A percentile compares a stretch with the other conserved stretches of the same genome.
Conservation (phyloP, 257 asterid genomes). For the Fraxinus anomala region DNA sequence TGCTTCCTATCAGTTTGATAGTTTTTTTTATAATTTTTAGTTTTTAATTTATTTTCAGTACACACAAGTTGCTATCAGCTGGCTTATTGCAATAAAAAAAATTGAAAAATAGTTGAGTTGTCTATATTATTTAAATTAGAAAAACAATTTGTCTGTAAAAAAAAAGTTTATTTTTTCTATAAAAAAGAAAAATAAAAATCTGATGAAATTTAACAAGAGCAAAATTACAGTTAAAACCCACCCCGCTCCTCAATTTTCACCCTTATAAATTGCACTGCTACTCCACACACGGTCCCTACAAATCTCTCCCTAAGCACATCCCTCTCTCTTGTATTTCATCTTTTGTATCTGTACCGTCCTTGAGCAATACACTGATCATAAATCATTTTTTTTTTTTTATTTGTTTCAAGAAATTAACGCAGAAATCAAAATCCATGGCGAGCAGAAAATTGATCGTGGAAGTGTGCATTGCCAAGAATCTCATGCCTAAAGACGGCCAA, state of each 20-base stretch:
- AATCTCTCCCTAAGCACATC: neutral
- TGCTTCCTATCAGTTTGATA: neutral
- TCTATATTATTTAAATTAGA: too few species aligned
- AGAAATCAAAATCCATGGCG: constrained; percentile 36
- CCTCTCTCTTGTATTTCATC: neutral
- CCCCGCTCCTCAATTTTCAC: neutral
- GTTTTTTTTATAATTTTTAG: neutral
- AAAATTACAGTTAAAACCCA: neutral
- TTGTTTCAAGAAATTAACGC: neutral
- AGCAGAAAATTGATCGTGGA: constrained; percentile 59
- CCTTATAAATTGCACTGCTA: neutral
- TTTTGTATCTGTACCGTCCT: neutral
- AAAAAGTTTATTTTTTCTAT: too few species aligned
- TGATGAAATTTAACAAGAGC: too few species aligned
- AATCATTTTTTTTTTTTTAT: neutral
- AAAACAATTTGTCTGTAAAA: too few species aligned
- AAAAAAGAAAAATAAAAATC: too few species aligned
- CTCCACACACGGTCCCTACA: constrained; percentile 19
- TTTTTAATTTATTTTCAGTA: neutral
- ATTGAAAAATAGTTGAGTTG: too few species aligned
- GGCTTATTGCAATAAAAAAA: too few species aligned
- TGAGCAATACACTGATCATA: neutral
- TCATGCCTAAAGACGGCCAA: constrained; percentile 96
- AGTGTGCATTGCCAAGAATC: constrained; percentile 72
- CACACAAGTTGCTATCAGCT: neutral